Conservation (phyloP, 2,329 filamentous ascomycete genomes). For the Hypoxylon sp. region DNA sequence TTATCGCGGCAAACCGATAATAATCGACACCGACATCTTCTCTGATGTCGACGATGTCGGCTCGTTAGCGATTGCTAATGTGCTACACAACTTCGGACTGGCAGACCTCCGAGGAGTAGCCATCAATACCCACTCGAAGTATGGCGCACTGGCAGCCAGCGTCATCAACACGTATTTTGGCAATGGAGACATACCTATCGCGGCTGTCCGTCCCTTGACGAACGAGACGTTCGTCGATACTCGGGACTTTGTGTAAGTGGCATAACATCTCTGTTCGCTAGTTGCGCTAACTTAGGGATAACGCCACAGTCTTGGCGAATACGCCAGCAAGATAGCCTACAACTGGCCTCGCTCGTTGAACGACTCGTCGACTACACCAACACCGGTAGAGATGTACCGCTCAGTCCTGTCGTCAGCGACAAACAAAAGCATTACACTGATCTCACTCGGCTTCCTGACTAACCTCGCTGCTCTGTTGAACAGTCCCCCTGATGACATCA, state of each 20-base stretch:
- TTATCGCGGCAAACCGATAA: slow-evolving; percentile 23
- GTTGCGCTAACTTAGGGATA: slow-evolving; percentile 5
- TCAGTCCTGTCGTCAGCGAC: slow-evolving; percentile 56
- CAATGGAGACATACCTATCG: slow-evolving; percentile 54
- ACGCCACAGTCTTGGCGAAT: slow-evolving; percentile 55
- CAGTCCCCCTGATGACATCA: slow-evolving; percentile 57
- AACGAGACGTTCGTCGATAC: slow-evolving; percentile 60
- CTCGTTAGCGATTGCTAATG: slow-evolving; percentile 36
- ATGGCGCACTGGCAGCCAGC: slow-evolving; percentile 52
- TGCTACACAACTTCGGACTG: slow-evolving; percentile 37
- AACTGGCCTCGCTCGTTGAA: slow-evolving; percentile 50
- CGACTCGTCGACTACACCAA: slow-evolving; percentile 28
- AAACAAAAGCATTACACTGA: slow-evolving; percentile 59
- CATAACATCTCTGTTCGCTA: neutral
- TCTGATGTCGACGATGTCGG: slow-evolving; percentile 42
- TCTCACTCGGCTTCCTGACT: slow-evolving; percentile 60
- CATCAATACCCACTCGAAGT: slow-evolving; percentile 36
- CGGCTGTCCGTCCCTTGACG: slow-evolving; percentile 55
- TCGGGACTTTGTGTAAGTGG: slow-evolving; percentile 49
- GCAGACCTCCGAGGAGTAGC: slow-evolving; percentile 34
- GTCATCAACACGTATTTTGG: slow-evolving; percentile 59
- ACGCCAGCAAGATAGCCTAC: slow-evolving; percentile 60
- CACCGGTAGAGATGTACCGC: slow-evolving; percentile 60
- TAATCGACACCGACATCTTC: slow-evolving; percentile 42
- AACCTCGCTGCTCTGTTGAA: slow-evolving; percentile 62